Percentiles rank a stretch among this genome's conserved stretches.
These are phyloP conservation scores for Cronartium ribicola DNA, from an alignment of 1,284 basidiomycete genomes.

Conservation along the genomic window DNA sequence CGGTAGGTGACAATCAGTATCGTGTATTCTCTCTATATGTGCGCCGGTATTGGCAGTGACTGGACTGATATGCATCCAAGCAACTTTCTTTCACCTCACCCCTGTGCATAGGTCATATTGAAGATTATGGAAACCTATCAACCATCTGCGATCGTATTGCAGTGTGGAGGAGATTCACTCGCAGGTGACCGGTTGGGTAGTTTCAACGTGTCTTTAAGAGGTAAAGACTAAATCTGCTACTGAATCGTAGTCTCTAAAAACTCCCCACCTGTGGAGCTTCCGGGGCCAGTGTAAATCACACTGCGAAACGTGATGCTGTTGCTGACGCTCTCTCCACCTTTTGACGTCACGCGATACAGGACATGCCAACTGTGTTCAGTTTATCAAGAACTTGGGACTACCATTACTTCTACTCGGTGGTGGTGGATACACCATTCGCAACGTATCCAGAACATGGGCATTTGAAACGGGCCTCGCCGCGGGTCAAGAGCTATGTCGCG, in stretches of 20 bases:
- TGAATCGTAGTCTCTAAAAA: too few species aligned
- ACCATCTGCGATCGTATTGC: conserved; percentile 91
- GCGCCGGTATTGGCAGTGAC: background rate
- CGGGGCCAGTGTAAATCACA: too few species aligned
- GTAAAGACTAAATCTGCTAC: conserved; percentile 52
- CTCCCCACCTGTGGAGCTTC: too few species aligned
- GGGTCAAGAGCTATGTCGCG: conserved; percentile 81
- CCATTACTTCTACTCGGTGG: conserved; percentile 90
- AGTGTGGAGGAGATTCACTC: conserved; percentile 97
- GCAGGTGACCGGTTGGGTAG: conserved; percentile 95
- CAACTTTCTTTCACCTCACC: background rate
- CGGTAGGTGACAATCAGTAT: conserved; percentile 59
- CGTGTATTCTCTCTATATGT: background rate
- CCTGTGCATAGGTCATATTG: conserved; percentile 69
- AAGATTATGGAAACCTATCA: conserved; percentile 94
- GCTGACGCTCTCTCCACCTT: too few species aligned
- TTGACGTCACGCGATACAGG: conserved; percentile 53
- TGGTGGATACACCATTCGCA: conserved; percentile 97
- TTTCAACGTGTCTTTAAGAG: conserved; percentile 94
- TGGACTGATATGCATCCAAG: background rate
- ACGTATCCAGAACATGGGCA: conserved; percentile 94
- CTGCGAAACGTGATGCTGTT: too few species aligned
- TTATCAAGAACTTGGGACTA: conserved; percentile 92
- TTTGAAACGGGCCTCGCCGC: conserved; percentile 96
- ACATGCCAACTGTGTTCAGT: conserved; percentile 94